Percentiles rank a stretch among this genome's conserved stretches.
Conservation (phyloP, 2,329 filamentous ascomycete genomes). For the Zasmidium citrigriseum region DNA sequence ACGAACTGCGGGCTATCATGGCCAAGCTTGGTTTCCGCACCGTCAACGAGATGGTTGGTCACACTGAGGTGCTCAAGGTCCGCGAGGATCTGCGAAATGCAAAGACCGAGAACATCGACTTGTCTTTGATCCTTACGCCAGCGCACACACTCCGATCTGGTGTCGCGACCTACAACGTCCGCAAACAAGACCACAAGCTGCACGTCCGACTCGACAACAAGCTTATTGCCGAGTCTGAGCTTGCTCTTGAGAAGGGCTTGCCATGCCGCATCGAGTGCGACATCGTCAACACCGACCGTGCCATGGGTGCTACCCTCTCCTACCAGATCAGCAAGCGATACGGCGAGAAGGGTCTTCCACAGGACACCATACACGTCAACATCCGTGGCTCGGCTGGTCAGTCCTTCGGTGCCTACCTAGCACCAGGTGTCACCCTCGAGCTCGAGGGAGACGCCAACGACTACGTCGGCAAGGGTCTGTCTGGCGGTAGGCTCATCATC, state of each 20-base stretch:
- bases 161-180: slow-evolving; percentile 94
- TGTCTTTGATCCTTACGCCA: slow-evolving; percentile 89
- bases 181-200: slow-evolving; percentile 94
- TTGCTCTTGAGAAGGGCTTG: slow-evolving; percentile 90
- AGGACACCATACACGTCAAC: slow-evolving; percentile 93
- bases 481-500: slow-evolving; percentile 87
- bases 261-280: slow-evolving; percentile 94
- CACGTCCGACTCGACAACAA: slow-evolving; percentile 96
- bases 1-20: slow-evolving; percentile 96
- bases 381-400: slow-evolving; percentile 96
- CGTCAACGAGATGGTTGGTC: slow-evolving; percentile 97
- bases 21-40: slow-evolving; percentile 91
- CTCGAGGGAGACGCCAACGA: slow-evolving; percentile 96
- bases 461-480: slow-evolving; percentile 94
- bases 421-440: slow-evolving; percentile 89
- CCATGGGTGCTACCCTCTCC: slow-evolving; percentile 87
- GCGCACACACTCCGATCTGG: slow-evolving; percentile 94
- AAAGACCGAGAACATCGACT: slow-evolving; percentile 90
- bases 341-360: slow-evolving; percentile 82
- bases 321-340: slow-evolving; percentile 95
- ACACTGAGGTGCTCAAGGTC: slow-evolving; percentile 81
- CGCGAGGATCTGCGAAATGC: slow-evolving; percentile 83
- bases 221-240: slow-evolving; percentile 90
- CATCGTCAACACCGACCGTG: slow-evolving; percentile 94
- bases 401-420: slow-evolving; percentile 92